These are phyloP conservation scores for Martiniozyma asiatica DNA, from an alignment of 1,139 yeast genomes.

Conservation along the genomic window DNA sequence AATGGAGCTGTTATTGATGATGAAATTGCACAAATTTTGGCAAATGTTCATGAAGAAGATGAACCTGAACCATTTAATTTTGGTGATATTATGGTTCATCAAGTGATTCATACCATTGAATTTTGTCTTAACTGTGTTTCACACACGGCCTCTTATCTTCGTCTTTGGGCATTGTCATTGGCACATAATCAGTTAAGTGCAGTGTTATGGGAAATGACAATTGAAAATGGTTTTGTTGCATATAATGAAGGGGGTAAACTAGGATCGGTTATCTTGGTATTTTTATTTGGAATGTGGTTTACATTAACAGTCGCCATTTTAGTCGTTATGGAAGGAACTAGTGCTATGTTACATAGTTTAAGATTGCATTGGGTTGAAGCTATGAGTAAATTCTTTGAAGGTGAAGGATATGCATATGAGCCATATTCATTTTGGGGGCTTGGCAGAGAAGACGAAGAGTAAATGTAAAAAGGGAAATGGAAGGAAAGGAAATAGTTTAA, in stretches of 20 bases:
- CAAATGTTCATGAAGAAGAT: slow-evolving; percentile 28
- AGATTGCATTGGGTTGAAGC: slow-evolving; percentile 99
- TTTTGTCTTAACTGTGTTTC: slow-evolving; percentile 95
- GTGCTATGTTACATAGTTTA: slow-evolving; percentile 95
- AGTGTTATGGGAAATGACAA: slow-evolving; percentile 94
- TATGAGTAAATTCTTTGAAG: slow-evolving; percentile 94
- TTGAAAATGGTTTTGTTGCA: slow-evolving; percentile 64
- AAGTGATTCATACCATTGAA: slow-evolving; percentile 96
- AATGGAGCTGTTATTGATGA: not conserved
- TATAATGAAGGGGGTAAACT: slow-evolving; percentile 37
- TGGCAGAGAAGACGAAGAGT: too few relatives aligned
- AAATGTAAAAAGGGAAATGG: too few relatives aligned
- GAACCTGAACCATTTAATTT: slow-evolving; percentile 48
- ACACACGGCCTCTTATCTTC: slow-evolving; percentile 93
- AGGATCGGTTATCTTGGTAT: slow-evolving; percentile 65
- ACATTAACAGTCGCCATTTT: slow-evolving; percentile 78
- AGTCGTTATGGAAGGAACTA: slow-evolving; percentile 97
- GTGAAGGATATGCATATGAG: slow-evolving; percentile 82
- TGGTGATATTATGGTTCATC: slow-evolving; percentile 94
- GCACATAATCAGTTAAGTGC: slow-evolving; percentile 95
- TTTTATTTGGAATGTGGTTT: slow-evolving; percentile 91
- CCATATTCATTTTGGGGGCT: slow-evolving; percentile 75
- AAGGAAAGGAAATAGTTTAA: too few relatives aligned
- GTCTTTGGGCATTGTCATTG: slow-evolving; percentile 93
- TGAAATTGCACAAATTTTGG: slow-evolving; percentile 15